Base-by-base conservation (phyloP, 2,329 filamentous ascomycete species). In the Hirsutella minnesotensis region DNA sequence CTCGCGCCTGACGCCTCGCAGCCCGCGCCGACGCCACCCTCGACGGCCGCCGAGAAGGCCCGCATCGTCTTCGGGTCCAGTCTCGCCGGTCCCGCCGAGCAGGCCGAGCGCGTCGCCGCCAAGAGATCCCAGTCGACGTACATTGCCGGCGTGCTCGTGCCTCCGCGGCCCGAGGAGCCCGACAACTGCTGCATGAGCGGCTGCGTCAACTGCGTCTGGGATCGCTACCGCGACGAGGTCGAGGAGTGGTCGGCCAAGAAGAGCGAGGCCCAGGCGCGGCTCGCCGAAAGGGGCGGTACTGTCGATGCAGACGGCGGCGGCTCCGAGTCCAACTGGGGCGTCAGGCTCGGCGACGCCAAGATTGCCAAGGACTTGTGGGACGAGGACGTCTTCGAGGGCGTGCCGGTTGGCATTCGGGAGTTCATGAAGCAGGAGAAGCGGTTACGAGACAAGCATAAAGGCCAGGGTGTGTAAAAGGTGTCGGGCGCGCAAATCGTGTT, bases 181-280 rank as follows among this genome's bases (percentile, higher is more conserved):
- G 92, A 96, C 56, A 95, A 98, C 58, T 98, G 92, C 72, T 98
- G 92, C 65, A 98, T 98, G 92, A 92, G 86, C 56, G 92, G 92
- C 3, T 98, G 92, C 59, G 90, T 95, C 39, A 89, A 96, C 61
- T 98, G 92, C 61, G 92, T 96, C 3, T 96, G 89, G 89, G 89
- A 95, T 54, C 71, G 79, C 42, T 96, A 81, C 62, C 75, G 89
- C 9, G 90, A 98, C 51, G 92, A 96, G 41, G 73, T 96, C 64
- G 89, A 96, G 61, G 84, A 86, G 45, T 96, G 88, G 86, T 83
- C 81, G 4, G 66, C 69, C 13, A 74, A 79, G 45, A 76, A 73
- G 30, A 66, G 69, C 4, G 73, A 82, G 55, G 87, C 86, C 1
- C 74, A 80, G 52, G 57, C 57, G 30, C 71, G 72, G 37, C 52